Conservation (phyloP, 2,329 filamentous ascomycete species). For the Fusarium multiceps region DNA sequence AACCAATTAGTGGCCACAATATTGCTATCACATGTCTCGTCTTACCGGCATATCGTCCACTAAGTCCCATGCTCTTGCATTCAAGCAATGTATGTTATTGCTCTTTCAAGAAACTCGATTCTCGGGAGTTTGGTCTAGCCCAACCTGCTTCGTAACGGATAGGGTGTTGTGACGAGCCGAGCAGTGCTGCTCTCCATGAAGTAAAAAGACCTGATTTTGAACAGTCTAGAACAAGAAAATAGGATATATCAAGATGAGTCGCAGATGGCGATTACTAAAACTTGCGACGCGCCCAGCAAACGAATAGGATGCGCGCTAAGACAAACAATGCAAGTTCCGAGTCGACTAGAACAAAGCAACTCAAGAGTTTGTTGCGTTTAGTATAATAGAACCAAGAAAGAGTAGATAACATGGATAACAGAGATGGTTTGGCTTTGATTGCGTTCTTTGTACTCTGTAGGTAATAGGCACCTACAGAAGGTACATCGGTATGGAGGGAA, state of each 20-base stretch:
- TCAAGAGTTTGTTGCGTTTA: neutral
- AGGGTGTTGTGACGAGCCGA: neutral
- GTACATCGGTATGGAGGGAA: neutral
- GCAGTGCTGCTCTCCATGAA: neutral
- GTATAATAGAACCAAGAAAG: neutral
- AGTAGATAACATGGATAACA: neutral
- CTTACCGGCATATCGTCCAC: constrained; percentile 31
- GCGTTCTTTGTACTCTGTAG: constrained; percentile 22
- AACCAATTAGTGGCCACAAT: neutral
- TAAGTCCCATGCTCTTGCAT: constrained; percentile 15
- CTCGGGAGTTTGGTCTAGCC: neutral
- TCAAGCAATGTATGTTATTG: neutral
- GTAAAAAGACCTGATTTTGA: neutral
- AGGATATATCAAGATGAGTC: neutral
- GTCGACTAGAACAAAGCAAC: neutral
- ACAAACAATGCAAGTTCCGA: constrained; percentile 3
- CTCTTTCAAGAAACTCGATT: neutral
- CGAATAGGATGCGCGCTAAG: neutral
- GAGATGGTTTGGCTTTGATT: neutral
- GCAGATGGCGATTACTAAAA: neutral
- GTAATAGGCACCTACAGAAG: neutral
- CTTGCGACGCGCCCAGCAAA: constrained; percentile 3
- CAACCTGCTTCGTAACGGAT: neutral
- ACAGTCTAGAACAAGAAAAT: neutral
- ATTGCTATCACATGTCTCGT: neutral